These are phyloP conservation scores for Sporothrix sp. DNA, from an alignment of 2,329 filamentous ascomycete genomes.

Conservation along the genomic window DNA sequence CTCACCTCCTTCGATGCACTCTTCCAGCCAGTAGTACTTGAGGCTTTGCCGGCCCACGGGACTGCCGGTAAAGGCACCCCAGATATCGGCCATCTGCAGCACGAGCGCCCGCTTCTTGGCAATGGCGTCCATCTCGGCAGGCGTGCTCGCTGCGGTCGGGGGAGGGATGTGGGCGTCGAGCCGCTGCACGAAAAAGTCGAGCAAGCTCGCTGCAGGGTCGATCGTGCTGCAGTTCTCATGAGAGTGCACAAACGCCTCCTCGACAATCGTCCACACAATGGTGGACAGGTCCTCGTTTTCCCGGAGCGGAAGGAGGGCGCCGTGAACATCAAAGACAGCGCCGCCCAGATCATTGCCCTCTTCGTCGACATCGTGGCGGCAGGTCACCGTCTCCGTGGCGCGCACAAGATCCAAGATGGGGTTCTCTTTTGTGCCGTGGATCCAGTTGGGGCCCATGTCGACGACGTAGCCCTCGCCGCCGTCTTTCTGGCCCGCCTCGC, in stretches of 20 bases:
- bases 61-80: conserved; percentile 63
- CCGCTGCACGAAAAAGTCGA: conserved; percentile 43
- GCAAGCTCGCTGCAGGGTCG: conserved; percentile 36
- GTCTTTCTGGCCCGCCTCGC: neutral
- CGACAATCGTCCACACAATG: conserved; percentile 58
- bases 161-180: conserved; percentile 35
- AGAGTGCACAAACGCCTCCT: conserved; percentile 57
- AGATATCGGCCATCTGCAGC: conserved; percentile 50
- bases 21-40: conserved; percentile 69
- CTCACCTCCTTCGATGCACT: conserved; percentile 62
- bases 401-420: conserved; percentile 58
- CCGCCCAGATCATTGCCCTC: conserved; percentile 21
- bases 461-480: conserved; percentile 30
- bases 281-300: conserved; percentile 40
- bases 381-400: conserved; percentile 44
- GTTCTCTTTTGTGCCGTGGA: conserved; percentile 63
- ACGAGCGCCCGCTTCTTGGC: conserved; percentile 30
- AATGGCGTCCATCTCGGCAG: neutral
- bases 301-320: conserved; percentile 36
- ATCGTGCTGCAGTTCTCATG: conserved; percentile 46
- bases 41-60: conserved; percentile 56
- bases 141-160: conserved; percentile 16
- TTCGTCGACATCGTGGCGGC: conserved; percentile 41
- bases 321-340: conserved; percentile 45
- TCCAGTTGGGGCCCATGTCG: conserved; percentile 69